Percentiles rank a stretch among this genome's conserved stretches.
Evolutionary conservation across 495 filamentous ascomycete species (phyloP).

Genomic region (Aspergillus asperescens): DNA sequence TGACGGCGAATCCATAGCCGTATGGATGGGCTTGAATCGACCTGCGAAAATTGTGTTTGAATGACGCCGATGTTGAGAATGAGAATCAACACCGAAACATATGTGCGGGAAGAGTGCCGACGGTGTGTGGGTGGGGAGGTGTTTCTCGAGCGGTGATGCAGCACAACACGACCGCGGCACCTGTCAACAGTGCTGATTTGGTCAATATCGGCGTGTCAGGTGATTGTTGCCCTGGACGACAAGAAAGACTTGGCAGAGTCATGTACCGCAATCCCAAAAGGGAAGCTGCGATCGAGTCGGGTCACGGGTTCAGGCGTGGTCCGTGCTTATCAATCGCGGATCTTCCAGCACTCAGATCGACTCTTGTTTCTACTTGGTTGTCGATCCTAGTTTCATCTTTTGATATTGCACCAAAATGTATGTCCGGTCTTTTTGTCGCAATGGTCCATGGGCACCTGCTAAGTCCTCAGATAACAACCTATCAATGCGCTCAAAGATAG

Average conservation of each 20-base stretch:
- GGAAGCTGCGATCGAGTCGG: not conserved
- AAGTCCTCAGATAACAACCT: conserved; percentile 1
- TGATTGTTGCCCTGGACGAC: conserved; percentile 41
- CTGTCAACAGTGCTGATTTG: conserved; percentile 19
- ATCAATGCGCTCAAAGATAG: not conserved
- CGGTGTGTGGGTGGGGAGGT: not conserved
- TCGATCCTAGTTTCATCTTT: not conserved
- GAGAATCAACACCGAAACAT: conserved; percentile 11
- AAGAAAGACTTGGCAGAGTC: conserved; percentile 9
- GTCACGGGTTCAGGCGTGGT: not conserved
- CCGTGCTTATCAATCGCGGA: conserved; percentile 9
- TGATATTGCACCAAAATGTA: conserved; percentile 6
- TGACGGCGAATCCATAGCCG: conserved; percentile 41
- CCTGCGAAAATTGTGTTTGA: not conserved
- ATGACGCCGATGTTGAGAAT: conserved; percentile 23
- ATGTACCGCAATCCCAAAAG: conserved; percentile 3
- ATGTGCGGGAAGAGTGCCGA: conserved; percentile 15
- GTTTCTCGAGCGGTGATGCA: conserved; percentile 32
- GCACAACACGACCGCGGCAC: conserved; percentile 17
- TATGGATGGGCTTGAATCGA: conserved; percentile 1
- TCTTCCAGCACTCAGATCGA: not conserved
- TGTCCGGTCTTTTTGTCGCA: not conserved
- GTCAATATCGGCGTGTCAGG: conserved; percentile 29
- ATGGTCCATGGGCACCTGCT: not conserved
- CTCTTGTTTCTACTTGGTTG: not conserved